phyloP scores from a whole-genome alignment of 371 early-diverging fungal species.

The Mortierella sp. region DNA sequence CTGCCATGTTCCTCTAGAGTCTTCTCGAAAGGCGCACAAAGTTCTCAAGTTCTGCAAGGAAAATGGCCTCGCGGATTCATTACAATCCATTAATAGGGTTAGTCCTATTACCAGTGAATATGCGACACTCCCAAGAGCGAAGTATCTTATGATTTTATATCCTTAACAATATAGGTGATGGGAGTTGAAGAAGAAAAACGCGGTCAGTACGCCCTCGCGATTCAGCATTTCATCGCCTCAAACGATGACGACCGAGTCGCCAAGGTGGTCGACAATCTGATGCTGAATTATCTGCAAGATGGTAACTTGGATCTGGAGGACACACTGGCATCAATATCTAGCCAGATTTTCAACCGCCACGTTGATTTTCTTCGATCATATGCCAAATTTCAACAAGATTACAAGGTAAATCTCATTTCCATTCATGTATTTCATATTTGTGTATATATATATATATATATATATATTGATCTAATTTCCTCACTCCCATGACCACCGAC shows the following conservation, averaged over 20 bases:
- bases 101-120: background rate
- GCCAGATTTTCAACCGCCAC: slow-evolving; percentile 13
- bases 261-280: slow-evolving; percentile 36
- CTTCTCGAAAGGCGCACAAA: slow-evolving; percentile 33
- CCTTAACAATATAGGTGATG: slow-evolving; percentile 26
- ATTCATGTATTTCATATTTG: background rate
- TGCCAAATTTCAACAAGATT: slow-evolving; percentile 28
- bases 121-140: background rate
- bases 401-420: slow-evolving; percentile 20
- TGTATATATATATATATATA: background rate
- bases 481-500: no score
- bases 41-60: slow-evolving; percentile 48
- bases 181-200: slow-evolving; percentile 49
- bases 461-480: background rate
- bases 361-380: slow-evolving; percentile 41
- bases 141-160: background rate
- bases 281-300: slow-evolving; percentile 22
- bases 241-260: slow-evolving; percentile 41
- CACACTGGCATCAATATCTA: slow-evolving; percentile 13
- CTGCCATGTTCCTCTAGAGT: slow-evolving; percentile 46
- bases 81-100: slow-evolving; percentile 51
- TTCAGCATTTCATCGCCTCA: slow-evolving; percentile 49
- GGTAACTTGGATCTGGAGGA: slow-evolving; percentile 29
- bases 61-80: slow-evolving; percentile 29
- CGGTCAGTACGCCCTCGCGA: slow-evolving; percentile 41